Conservation (phyloP, 2,329 filamentous ascomycete genomes). For the Colletotrichum orbiculare region DNA sequence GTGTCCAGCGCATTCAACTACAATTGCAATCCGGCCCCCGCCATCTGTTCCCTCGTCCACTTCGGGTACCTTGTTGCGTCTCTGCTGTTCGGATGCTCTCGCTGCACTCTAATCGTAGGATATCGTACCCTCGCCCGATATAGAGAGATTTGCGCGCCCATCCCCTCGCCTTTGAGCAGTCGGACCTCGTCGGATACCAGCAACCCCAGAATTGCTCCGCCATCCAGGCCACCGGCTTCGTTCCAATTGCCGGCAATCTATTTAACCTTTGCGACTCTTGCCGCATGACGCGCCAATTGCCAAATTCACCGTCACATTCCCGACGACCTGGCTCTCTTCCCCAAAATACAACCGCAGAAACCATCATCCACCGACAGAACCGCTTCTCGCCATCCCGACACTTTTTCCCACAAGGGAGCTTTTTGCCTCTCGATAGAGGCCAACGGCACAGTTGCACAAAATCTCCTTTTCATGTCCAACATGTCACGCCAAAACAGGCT, state of each 20-base stretch:
- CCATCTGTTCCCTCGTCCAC: slow-evolving; percentile 28
- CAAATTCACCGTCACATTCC: neutral
- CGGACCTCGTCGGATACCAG: slow-evolving; percentile 4
- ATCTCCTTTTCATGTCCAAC: neutral
- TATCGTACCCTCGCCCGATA: slow-evolving; percentile 20
- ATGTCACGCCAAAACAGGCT: slow-evolving; percentile 38
- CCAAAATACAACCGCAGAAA: slow-evolving; percentile 25
- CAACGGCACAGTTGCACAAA: neutral
- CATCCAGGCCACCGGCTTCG: neutral
- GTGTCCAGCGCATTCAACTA: slow-evolving; percentile 33
- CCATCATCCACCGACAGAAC: slow-evolving; percentile 3
- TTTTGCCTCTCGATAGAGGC: neutral
- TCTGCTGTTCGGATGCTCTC: slow-evolving; percentile 12
- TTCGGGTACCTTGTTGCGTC: slow-evolving; percentile 32
- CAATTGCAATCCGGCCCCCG: slow-evolving; percentile 35
- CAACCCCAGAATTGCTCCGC: slow-evolving; percentile 4
- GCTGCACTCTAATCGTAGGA: slow-evolving; percentile 1
- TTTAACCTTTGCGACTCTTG: slow-evolving; percentile 27
- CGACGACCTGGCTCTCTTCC: slow-evolving; percentile 1
- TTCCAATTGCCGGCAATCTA: slow-evolving; percentile 9
- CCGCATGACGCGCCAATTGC: slow-evolving; percentile 34
- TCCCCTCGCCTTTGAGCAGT: neutral
- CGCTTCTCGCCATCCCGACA: neutral
- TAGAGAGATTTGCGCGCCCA: slow-evolving; percentile 31
- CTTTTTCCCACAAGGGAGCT: neutral